These are phyloP conservation scores for Uncinocarpus reesii DNA, from an alignment of 2,329 filamentous ascomycete genomes.

Conservation along the genomic window DNA sequence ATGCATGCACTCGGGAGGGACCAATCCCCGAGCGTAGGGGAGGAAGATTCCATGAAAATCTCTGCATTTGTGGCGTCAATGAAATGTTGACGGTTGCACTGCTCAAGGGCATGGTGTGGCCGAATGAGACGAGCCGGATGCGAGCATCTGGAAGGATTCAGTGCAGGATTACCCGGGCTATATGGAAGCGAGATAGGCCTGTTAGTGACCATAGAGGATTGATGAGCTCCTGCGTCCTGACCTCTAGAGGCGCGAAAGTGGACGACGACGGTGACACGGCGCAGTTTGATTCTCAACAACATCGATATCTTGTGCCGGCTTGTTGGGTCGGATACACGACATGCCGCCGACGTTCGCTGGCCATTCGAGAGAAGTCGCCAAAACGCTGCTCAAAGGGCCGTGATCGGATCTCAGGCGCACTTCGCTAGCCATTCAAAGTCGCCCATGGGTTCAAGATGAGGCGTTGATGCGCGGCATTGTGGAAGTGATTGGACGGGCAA, in stretches of 20 bases:
- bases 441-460: neutral
- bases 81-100: neutral
- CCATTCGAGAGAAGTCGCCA: no score
- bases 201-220: no score
- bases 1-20: neutral
- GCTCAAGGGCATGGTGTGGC: constrained; percentile 2
- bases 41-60: neutral
- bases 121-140: neutral
- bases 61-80: constrained; percentile 2
- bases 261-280: neutral
- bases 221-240: no score
- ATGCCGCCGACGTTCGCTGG: neutral
- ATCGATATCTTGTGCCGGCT: constrained; percentile 4
- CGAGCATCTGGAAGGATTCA: neutral
- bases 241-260: neutral
- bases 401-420: no score
- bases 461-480: neutral
- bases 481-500: neutral
- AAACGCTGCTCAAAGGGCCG: no score
- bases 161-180: neutral
- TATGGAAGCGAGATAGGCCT: neutral
- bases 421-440: no score
- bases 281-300: constrained; percentile 5
- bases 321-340: neutral
- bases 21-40: neutral